These are phyloP conservation scores for Chenopodium album DNA, from an alignment of 148 eudicot species.

Conservation along the genomic window DNA sequence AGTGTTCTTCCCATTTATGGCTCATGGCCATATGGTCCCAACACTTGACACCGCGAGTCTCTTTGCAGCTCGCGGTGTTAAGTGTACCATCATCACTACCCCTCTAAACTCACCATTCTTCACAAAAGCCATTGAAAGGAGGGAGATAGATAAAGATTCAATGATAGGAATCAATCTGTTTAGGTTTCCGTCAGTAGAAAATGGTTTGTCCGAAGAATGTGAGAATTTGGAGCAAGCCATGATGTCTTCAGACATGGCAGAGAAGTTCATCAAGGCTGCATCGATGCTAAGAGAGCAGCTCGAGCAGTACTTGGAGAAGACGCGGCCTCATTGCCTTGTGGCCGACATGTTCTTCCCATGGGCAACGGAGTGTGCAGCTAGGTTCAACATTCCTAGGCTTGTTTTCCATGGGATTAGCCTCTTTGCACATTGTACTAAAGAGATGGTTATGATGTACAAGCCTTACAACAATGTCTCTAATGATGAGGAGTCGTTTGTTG, in stretches of 20 bases:
- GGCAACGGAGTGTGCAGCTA: conserved; percentile 39
- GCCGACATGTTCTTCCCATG: conserved; percentile 49
- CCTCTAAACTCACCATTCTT: conserved; percentile 35
- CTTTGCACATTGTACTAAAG: conserved; percentile 35
- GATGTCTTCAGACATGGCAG: not conserved
- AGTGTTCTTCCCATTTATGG: conserved; percentile 49
- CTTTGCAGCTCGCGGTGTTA: conserved; percentile 43
- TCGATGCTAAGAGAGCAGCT: conserved; percentile 38
- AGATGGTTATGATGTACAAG: conserved; percentile 22
- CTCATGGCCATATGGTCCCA: conserved; percentile 67
- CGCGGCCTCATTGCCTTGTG: conserved; percentile 39
- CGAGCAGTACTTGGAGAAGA: conserved; percentile 35
- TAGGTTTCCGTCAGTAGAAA: conserved; percentile 31
- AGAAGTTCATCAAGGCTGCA: conserved; percentile 34
- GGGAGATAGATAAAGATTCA: not conserved
- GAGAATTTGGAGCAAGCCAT: conserved; percentile 33
- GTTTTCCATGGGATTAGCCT: conserved; percentile 47
- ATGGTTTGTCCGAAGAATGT: conserved; percentile 38
- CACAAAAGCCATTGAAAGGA: conserved; percentile 20
- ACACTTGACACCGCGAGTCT: conserved; percentile 45
- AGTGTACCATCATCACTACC: conserved; percentile 53
- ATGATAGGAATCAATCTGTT: conserved; percentile 27
- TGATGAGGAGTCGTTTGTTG: conserved; percentile 38
- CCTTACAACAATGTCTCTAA: conserved; percentile 39
- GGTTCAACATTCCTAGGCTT: conserved; percentile 47